Base-by-base conservation (phyloP, 73 alveolate species). In the Blepharisma japonicum region DNA sequence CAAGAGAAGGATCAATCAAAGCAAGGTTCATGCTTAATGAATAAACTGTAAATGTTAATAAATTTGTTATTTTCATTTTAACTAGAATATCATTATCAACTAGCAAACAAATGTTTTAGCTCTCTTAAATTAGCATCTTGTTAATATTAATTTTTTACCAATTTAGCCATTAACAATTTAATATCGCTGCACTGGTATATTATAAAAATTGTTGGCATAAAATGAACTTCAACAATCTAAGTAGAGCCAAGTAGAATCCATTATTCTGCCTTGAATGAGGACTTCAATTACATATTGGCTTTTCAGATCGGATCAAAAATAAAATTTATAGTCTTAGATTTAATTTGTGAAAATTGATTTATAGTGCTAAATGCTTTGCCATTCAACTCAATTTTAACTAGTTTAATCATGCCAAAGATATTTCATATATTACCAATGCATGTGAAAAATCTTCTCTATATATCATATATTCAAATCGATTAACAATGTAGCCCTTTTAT, bases 11-110 rank as follows among this genome's bases (percentile, higher is more conserved):
- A 61, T 20, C 38, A 18, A 18, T n/a, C 14, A 25, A 61, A 61
- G 23, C 74, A 61, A 61, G 74, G 74, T 32, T 32, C 42, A 61
- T 61, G 23, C 18, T 61, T 61, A 61, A 25, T 14, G 14, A 14
- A 18, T 8, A 14, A 14, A 18, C 11, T 18, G 14, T 20, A 61
- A 61, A 4, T 61, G 46, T 39, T 61, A 14, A 51, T 11, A 51
- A 14, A 14, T 14, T 14, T 51, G 66, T 51, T 2, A 51, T 14
- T 14, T 51, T 11, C n/a, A 14, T 11, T 14, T 2, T 51, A 51
- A 51, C 4, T 51, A 18, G 21, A 14, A 14, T 11, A 18, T 14
- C 21, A 1, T 51, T 14, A 2, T 51, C 27, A 0, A 1, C 3
- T 1, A 1, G 21, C 0, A 14, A 18, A 51, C 3, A 0, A 51